phyloP scores from a whole-genome alignment of 208 protist species.

The Leptomonas seymouri region DNA sequence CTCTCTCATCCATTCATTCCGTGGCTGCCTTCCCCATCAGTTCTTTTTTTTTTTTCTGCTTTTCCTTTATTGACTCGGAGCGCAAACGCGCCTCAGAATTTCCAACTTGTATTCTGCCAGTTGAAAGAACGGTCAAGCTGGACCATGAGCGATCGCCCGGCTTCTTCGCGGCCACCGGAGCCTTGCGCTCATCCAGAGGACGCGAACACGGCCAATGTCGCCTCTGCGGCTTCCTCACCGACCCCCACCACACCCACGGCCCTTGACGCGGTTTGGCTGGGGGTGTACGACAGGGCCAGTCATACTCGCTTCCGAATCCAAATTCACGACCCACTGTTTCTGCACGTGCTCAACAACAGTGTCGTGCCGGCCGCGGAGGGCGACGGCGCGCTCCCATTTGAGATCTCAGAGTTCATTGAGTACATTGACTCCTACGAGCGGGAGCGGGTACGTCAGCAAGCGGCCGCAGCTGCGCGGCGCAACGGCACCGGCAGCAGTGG shows the following conservation, averaged over 20 bases:
- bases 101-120: conserved; percentile 6
- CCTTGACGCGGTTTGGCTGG: conserved; percentile 25
- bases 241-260: neutral
- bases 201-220: no score
- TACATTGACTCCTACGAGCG: conserved; percentile 31
- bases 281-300: conserved; percentile 28
- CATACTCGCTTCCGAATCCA: conserved; percentile 24
- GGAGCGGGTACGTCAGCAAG: conserved; percentile 18
- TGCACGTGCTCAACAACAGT: conserved; percentile 18
- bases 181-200: neutral
- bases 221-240: neutral
- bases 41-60: conserved; percentile 5
- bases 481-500: conserved; percentile 22
- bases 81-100: no score
- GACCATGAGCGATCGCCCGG: neutral
- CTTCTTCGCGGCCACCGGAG: neutral
- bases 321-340: conserved; percentile 29
- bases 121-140: neutral
- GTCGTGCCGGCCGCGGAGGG: conserved; percentile 23
- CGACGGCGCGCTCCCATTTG: conserved; percentile 29
- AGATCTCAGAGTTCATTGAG: conserved; percentile 33
- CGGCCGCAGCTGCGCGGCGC: conserved; percentile 5
- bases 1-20: neutral
- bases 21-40: neutral
- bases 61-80: neutral